Evolutionary conservation across 2,329 filamentous ascomycete genomes (phyloP).

Genomic region (Aspergillus eucalypticola): DNA sequence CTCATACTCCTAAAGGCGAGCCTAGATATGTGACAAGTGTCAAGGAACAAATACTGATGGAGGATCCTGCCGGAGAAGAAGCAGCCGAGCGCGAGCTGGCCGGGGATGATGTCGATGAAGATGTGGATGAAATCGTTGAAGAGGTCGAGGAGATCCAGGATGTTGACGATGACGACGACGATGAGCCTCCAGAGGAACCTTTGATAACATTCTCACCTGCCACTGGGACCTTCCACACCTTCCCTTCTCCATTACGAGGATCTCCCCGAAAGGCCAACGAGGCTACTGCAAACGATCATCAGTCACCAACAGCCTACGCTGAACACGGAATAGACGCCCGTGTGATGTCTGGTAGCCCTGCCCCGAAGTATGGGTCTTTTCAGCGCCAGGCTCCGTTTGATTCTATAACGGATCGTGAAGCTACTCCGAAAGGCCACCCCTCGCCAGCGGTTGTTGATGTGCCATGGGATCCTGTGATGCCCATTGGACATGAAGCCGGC

Average conservation of each 20-base stretch:
- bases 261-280: conserved; percentile 27
- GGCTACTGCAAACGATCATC: conserved; percentile 18
- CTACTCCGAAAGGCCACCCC: conserved; percentile 13
- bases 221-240: conserved; percentile 46
- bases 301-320: conserved; percentile 9
- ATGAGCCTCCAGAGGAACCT: conserved; percentile 32
- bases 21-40: not conserved
- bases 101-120: not conserved
- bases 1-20: not conserved
- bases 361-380: conserved; percentile 13
- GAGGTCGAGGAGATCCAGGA: not conserved
- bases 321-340: conserved; percentile 10
- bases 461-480: conserved; percentile 13
- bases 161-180: conserved; percentile 15
- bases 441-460: conserved; percentile 15
- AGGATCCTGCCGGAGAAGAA: not conserved
- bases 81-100: not conserved
- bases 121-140: conserved; percentile 5
- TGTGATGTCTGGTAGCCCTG: conserved; percentile 9
- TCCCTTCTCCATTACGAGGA: conserved; percentile 39
- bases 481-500: not conserved
- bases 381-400: conserved; percentile 15
- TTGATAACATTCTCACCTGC: conserved; percentile 45
- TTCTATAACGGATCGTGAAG: conserved; percentile 16
- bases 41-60: not conserved